Evolutionary conservation across 202 grass and related monocot genomes (phyloP).

Genomic region (Elaeis oleifera): DNA sequence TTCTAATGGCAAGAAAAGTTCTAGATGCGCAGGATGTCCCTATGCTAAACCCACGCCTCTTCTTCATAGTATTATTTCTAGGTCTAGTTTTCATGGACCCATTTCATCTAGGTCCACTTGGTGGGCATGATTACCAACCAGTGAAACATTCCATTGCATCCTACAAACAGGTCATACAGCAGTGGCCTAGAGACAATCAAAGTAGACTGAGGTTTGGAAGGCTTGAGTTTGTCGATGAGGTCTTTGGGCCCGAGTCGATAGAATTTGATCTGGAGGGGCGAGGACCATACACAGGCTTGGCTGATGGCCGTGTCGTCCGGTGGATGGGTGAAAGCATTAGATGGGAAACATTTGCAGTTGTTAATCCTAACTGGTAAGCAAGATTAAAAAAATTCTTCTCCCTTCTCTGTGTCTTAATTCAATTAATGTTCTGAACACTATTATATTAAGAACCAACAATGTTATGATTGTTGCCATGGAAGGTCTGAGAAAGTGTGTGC

Average conservation of each 20-base stretch:
- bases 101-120: constrained; percentile 52
- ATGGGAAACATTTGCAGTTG: constrained; percentile 81
- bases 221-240: constrained; percentile 63
- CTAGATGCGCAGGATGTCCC: constrained; percentile 34
- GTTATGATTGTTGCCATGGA: neutral
- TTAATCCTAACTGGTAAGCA: constrained; percentile 60
- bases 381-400: too few species aligned
- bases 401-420: too few species aligned
- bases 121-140: constrained; percentile 56
- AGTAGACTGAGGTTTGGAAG: constrained; percentile 59
- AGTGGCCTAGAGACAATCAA: constrained; percentile 62
- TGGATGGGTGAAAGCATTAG: constrained; percentile 61
- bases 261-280: constrained; percentile 69
- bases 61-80: constrained; percentile 50
- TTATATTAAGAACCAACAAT: too few species aligned
- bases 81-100: constrained; percentile 61
- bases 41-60: constrained; percentile 46
- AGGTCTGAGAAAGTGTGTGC: constrained; percentile 59
- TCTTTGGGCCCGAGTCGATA: constrained; percentile 89
- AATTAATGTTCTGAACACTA: too few species aligned
- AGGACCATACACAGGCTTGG: constrained; percentile 69
- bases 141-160: constrained; percentile 66
- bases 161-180: constrained; percentile 58
- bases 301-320: constrained; percentile 82
- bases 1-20: constrained; percentile 45